Base-by-base conservation (phyloP, 805 yeast genomes). In the Hanseniaspora nectarophila region DNA sequence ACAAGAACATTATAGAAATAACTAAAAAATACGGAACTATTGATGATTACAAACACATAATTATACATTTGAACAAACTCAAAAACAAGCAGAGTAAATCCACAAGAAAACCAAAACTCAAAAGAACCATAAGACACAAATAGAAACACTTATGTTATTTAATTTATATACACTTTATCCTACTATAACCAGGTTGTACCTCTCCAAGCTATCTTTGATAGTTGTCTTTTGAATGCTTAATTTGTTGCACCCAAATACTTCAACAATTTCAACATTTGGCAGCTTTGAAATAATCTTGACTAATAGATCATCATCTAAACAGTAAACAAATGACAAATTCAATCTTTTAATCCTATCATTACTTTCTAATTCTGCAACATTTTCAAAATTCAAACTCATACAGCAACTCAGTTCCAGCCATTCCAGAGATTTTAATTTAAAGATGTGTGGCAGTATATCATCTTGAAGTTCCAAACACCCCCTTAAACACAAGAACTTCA, bases 301-400 rank as follows among this genome's bases (percentile, higher is more conserved):
- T n/a, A 89, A 63, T 0, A 78, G 74, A 18, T 72, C 74, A 64
- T 90, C 86, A 61, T 87, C 87, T 12, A 86, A 75, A 20, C 78
- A 70, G 37, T 94, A 70, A 2, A 87, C 85, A 66, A 90, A 90
- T 0, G 97, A 94, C 13, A 80, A 61, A 63, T 90, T 92, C 16
- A 85, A 59, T 32, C 77, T 73, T 0, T 86, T 78, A 40, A 90
- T 67, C 28, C 80, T 73, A 1, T 88, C 85, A 61, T 37, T 51
- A 2, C 5, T 16, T 56, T 67, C 51, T 77, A 74, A 47, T 68
- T 73, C 70, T 48, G 70, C 67, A 59, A 82, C 74, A 7, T 80
- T 68, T 5, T 70, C 68, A 15, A 71, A 67, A 0, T 84, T 70
- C 1, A 90, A 58, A 9, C 67, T 61, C 0, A 95, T 85, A 62